Conservation (phyloP, 805 yeast species). For the Barnettozyma siamensis region DNA sequence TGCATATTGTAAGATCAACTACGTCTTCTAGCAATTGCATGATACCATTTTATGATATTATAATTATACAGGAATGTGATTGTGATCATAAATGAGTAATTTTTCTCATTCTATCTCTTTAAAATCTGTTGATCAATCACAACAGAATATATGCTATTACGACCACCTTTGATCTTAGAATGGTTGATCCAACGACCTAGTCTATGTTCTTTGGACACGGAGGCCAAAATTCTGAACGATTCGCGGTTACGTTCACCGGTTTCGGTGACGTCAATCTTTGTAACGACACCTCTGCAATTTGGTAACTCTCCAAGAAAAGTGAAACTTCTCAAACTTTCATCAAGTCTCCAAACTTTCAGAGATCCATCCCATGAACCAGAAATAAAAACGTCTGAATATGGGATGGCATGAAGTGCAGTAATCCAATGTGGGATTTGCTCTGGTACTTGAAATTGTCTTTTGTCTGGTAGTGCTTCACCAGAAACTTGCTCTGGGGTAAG, state of each 20-base stretch:
- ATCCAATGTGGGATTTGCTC: constrained; percentile 78
- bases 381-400: constrained; percentile 77
- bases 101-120: constrained; percentile 7
- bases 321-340: constrained; percentile 58
- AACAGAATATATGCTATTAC: constrained; percentile 66
- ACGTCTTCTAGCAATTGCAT: too few species aligned
- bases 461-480: constrained; percentile 36
- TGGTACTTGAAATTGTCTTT: constrained; percentile 51
- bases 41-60: too few species aligned
- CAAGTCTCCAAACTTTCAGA: constrained; percentile 72
- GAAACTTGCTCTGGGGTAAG: constrained; percentile 49
- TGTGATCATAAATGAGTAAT: too few species aligned
- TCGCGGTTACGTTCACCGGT: constrained; percentile 48
- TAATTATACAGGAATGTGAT: too few species aligned
- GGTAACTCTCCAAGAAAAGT: constrained; percentile 47
- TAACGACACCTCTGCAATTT: constrained; percentile 65
- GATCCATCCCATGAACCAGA: constrained; percentile 87
- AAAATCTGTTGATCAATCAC: constrained; percentile 36
- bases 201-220: constrained; percentile 79
- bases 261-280: constrained; percentile 51
- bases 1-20: background rate
- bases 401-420: constrained; percentile 74
- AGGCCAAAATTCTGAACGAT: constrained; percentile 52
- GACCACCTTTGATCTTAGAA: constrained; percentile 45
- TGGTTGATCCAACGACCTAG: constrained; percentile 80